Evolutionary conservation across 306 rosid genomes (phyloP).

Genomic region (Medicago arabica): DNA sequence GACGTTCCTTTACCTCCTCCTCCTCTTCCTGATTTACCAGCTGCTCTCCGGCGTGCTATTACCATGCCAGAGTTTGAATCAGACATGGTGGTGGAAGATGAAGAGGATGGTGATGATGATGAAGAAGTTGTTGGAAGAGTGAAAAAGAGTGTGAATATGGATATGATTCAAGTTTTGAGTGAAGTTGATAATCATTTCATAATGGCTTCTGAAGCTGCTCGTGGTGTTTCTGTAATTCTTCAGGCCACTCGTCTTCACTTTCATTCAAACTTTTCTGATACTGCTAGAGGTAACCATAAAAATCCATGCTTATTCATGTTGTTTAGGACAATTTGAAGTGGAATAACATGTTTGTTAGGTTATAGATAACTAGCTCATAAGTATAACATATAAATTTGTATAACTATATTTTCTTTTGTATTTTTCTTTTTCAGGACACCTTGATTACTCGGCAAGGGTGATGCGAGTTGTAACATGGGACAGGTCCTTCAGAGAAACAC

Average conservation of each 20-base stretch:
- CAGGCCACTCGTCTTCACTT: constrained; percentile 88
- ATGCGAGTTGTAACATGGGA: constrained; percentile 97
- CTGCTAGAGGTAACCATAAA: constrained; percentile 59
- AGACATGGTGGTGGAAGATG: constrained; percentile 51
- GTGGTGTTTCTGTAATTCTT: constrained; percentile 87
- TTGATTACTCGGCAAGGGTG: constrained; percentile 90
- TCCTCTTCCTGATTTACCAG: constrained; percentile 47
- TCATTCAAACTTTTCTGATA: constrained; percentile 88
- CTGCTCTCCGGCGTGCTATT: constrained; percentile 59
- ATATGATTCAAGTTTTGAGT: constrained; percentile 17
- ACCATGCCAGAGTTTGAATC: constrained; percentile 65
- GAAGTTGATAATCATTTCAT: constrained; percentile 78
- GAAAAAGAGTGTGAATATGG: too few species aligned
- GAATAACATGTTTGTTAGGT: too few species aligned
- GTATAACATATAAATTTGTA: too few species aligned
- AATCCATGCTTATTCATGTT: not conserved
- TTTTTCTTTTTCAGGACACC: constrained; percentile 60
- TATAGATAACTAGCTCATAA: not conserved
- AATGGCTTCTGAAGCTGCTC: constrained; percentile 84
- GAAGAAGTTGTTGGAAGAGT: constrained; percentile 40
- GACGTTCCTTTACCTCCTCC: constrained; percentile 61
- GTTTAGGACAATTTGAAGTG: too few species aligned
- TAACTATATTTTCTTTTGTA: not conserved
- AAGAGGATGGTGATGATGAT: constrained; percentile 43
- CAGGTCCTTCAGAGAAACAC: constrained; percentile 71